Percentiles rank a stretch among this genome's conserved stretches.
These are phyloP conservation scores for Helenozyma baotianmanensis DNA, from an alignment of 805 yeast genomes.

Conservation along the genomic window DNA sequence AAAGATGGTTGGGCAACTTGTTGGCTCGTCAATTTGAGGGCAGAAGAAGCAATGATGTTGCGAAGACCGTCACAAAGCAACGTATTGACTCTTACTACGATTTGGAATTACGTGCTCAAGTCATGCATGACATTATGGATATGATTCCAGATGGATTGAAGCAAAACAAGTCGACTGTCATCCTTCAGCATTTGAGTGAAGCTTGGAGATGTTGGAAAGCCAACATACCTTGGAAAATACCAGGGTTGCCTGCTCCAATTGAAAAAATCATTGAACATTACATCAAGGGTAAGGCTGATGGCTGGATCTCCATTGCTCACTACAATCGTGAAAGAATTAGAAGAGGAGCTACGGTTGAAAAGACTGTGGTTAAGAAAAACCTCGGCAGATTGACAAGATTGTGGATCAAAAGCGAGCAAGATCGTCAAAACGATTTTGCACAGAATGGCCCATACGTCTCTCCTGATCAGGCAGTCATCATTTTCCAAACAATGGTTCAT, in stretches of 20 bases:
- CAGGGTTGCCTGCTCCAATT: constrained; percentile 90
- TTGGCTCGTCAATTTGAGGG: constrained; percentile 95
- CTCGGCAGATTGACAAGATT: constrained; percentile 85
- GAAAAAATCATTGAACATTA: constrained; percentile 83
- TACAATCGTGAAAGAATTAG: constrained; percentile 84
- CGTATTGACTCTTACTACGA: constrained; percentile 94
- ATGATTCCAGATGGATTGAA: constrained; percentile 95
- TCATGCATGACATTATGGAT: constrained; percentile 91
- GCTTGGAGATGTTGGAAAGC: constrained; percentile 99
- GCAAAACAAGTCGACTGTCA: constrained; percentile 79
- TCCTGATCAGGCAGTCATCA: constrained; percentile 82
- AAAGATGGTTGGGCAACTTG: constrained; percentile 91
- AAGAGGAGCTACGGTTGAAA: constrained; percentile 89
- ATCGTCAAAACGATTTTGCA: constrained; percentile 72
- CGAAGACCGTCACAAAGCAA: constrained; percentile 93
- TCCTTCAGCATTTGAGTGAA: constrained; percentile 89
- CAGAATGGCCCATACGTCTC: constrained; percentile 83
- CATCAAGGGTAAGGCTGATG: constrained; percentile 92
- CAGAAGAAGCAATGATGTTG: constrained; percentile 82
- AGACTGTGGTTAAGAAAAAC: constrained; percentile 90
- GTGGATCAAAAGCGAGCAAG: constrained; percentile 92
- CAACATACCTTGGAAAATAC: constrained; percentile 95
- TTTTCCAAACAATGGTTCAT: constrained; percentile 81
- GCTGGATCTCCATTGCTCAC: constrained; percentile 93
- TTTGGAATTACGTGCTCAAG: constrained; percentile 87